phyloP scores from a whole-genome alignment of 2,329 filamentous ascomycete genomes.

The Incumbomyces delicatus region DNA sequence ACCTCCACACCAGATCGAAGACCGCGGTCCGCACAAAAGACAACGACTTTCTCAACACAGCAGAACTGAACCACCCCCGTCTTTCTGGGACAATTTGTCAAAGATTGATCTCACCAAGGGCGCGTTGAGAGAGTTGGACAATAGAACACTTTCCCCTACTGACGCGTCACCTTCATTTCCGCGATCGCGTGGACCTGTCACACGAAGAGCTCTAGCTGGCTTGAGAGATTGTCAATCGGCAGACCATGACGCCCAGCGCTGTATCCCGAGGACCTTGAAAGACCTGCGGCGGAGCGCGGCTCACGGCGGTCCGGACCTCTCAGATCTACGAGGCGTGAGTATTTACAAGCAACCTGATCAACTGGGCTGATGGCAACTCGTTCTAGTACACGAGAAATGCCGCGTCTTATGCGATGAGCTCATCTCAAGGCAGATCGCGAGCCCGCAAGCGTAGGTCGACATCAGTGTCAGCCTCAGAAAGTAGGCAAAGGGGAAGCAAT shows the following conservation, averaged over 20 bases:
- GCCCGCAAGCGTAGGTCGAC: constrained; percentile 12
- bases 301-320: constrained; percentile 11
- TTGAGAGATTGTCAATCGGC: too few relatives aligned
- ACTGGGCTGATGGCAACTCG: too few relatives aligned
- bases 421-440: constrained; percentile 1
- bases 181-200: too few relatives aligned
- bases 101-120: constrained; percentile 8
- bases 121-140: constrained; percentile 14
- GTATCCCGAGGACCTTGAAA: neutral
- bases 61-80: neutral
- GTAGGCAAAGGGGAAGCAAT: neutral
- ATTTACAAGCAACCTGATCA: too few relatives aligned
- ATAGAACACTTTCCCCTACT: constrained; percentile 5
- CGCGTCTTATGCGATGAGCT: constrained; percentile 7
- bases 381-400: too few relatives aligned
- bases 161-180: neutral
- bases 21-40: too few relatives aligned
- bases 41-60: neutral
- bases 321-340: constrained; percentile 14
- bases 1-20: too few relatives aligned
- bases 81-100: constrained; percentile 15
- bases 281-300: constrained; percentile 10
- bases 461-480: too few relatives aligned
- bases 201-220: too few relatives aligned
- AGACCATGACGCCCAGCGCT: too few relatives aligned